Conservation (phyloP, 345 rosid species). For the Syzygium aromaticum region DNA sequence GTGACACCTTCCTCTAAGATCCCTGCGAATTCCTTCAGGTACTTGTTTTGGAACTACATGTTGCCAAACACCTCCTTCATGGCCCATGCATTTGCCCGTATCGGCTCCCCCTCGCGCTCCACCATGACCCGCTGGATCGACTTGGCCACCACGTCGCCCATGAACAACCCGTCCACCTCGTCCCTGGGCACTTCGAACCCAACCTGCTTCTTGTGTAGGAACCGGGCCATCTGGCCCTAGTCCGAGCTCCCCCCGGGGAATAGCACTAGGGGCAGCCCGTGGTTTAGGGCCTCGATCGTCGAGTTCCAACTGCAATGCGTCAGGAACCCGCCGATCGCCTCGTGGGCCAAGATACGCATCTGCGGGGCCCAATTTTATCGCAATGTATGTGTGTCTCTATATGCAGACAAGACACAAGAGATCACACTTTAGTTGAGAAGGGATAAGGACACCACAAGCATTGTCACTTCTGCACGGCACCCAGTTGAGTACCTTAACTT, state of each 20-base stretch:
- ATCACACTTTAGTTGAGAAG: too few species aligned
- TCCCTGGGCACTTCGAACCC: slow-evolving; percentile 11
- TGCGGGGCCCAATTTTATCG: slow-evolving; percentile 8
- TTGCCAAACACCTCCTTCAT: slow-evolving; percentile 5
- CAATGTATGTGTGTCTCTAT: too few species aligned
- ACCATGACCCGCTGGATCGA: slow-evolving; percentile 5
- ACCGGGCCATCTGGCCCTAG: slow-evolving; percentile 4
- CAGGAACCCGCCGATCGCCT: slow-evolving; percentile 12
- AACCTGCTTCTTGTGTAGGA: not conserved
- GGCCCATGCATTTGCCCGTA: slow-evolving; percentile 5
- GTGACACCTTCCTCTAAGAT: not conserved
- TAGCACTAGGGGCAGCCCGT: not conserved
- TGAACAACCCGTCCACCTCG: slow-evolving; percentile 7
- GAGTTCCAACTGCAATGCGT: slow-evolving; percentile 13
- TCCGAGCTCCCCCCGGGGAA: not conserved
- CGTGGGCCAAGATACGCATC: not conserved
- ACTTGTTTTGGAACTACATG: not conserved
- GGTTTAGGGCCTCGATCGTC: slow-evolving; percentile 3
- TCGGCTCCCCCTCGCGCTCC: slow-evolving; percentile 1
- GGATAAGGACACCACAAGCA: too few species aligned
- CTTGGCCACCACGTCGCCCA: slow-evolving; percentile 2
- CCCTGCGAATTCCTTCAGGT: not conserved
- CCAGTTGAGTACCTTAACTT: too few species aligned
- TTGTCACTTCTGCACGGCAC: too few species aligned
- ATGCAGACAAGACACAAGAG: too few species aligned